Evolutionary conservation across 768 basidiomycete species (phyloP), one percentile per base, ranked within the genome.

Genomic region (Xerocomus potaroensis): DNA sequence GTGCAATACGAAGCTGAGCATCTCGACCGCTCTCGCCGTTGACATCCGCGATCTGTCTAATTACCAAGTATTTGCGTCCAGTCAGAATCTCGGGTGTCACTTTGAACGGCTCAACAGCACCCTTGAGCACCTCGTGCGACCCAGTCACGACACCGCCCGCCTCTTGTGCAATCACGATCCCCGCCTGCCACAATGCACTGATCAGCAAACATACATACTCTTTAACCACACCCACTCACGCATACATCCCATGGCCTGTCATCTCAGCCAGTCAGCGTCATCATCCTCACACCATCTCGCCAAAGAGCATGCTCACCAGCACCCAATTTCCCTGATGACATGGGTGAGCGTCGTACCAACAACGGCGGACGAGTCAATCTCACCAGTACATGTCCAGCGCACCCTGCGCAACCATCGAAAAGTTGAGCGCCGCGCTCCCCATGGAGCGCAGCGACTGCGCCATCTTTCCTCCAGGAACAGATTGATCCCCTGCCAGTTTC

Each of bases 131-230:
- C 18, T 64, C 68, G 41, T 84, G 75, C 40, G 82, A 83, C 27
- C 90, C 91, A 15, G 86, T 84, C 24, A 89, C 81, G 10, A 84
- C 69, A 12, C 85, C 80, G 5, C 95, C 95, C 0, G 94, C 88
- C 63, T 95, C 95, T 50, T 89, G 78, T 0, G 89, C 86, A 50
- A 98, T 94, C 55, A 95, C 83, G 11, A 89, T 82, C 0, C 93
- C 95, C 3, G 95, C 92, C 72, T 81, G 18, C 14, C n/a, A n/a
- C n/a, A n/a, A n/a, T n/a, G n/a, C n/a, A 2, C 38, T 12, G 8
- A 15, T 45, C 37, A 53, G 46, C 3, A 42, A 2, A 3, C 4
- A 32, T 21, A 31, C 30, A 8, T 23, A 16, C 24, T 10, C 23
- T 3, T 29, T 11, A 33, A 22, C 5, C 19, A 27, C 3, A 8